These are phyloP conservation scores for Camillea tinctor DNA, from an alignment of 2,329 filamentous ascomycete genomes.

Conservation along the genomic window DNA sequence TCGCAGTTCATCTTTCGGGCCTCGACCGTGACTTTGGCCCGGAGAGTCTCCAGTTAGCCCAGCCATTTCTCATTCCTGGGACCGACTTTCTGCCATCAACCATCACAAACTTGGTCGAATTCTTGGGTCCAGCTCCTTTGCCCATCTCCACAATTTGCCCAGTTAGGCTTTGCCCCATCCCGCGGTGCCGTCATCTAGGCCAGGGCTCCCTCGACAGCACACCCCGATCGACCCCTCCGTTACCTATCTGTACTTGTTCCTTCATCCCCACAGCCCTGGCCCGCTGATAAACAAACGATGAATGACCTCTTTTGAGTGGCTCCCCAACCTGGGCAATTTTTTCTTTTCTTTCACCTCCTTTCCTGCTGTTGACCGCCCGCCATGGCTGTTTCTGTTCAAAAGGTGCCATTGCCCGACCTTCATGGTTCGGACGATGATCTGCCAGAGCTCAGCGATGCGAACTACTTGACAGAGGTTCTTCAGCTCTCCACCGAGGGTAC, in stretches of 20 bases:
- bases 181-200: neutral
- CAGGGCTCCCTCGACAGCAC: neutral
- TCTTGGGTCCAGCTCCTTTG: neutral
- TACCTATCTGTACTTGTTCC: slow-evolving; percentile 7
- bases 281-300: slow-evolving; percentile 26
- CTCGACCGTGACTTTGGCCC: neutral
- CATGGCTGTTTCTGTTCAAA: slow-evolving; percentile 27
- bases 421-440: slow-evolving; percentile 13
- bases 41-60: neutral
- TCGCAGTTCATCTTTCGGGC: neutral
- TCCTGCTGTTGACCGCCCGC: slow-evolving; percentile 10
- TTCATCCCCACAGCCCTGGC: slow-evolving; percentile 14
- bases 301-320: slow-evolving; percentile 17
- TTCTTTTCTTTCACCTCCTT: slow-evolving; percentile 9
- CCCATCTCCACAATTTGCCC: neutral
- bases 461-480: slow-evolving; percentile 31
- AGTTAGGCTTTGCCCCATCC: neutral
- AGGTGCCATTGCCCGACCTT: slow-evolving; percentile 16
- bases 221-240: slow-evolving; percentile 7
- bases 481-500: slow-evolving; percentile 20
- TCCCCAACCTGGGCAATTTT: slow-evolving; percentile 13
- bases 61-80: neutral
- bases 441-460: slow-evolving; percentile 30
- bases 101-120: neutral
- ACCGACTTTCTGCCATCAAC: neutral